Evolutionary conservation across 78 protist species (phyloP), one percentile per base, ranked within the genome.

Genomic region (Tieghemostelium lacteum): DNA sequence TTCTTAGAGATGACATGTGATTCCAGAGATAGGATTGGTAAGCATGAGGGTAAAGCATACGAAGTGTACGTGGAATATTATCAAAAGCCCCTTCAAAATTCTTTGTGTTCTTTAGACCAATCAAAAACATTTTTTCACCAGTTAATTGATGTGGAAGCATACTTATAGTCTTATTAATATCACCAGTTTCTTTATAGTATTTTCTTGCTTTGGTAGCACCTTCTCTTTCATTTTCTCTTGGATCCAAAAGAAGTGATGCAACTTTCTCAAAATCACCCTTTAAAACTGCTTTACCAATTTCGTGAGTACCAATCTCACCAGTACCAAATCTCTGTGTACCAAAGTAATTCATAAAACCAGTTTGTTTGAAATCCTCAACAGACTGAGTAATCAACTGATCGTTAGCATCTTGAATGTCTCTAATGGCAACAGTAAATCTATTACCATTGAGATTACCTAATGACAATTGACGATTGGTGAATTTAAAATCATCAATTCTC

Each of bases 321-420:
- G 96, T 86, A 16, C 98, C 97, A 67, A 96, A 96, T 31, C 98
- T 58, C 63, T 96, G 98, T 24, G 76, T 86, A 28, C 98, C 93
- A 73, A 87, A 96, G 62, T 94, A 94, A 66, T 96, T 96, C 45
- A 91, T 52, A 88, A 94, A 96, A 0, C 97, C 96, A 37, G 74
- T 70, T 31, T 57, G 2, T 6, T 55, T 50, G 50, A 92, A 66
- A 3, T 36, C 28, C 34, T 50, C 70, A 55, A 85, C 62, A 0
- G 86, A 92, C 16, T 65, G 57, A 0, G 20, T 55, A 0, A 86
- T 86, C 31, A 42, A 19, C 12, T 62, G 74, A 28, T 37, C 72
- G 14, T 72, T 54, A 1, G 65, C 93, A 24, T 34, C 78, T 50
- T 70, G 76, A 58, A 85, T 85, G 50, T 78, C 94, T 33, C 98